Evolutionary conservation across 176 grass and related monocot species (phyloP), one percentile per base, ranked within the genome.

Genomic region (Neostapfia colusana): DNA sequence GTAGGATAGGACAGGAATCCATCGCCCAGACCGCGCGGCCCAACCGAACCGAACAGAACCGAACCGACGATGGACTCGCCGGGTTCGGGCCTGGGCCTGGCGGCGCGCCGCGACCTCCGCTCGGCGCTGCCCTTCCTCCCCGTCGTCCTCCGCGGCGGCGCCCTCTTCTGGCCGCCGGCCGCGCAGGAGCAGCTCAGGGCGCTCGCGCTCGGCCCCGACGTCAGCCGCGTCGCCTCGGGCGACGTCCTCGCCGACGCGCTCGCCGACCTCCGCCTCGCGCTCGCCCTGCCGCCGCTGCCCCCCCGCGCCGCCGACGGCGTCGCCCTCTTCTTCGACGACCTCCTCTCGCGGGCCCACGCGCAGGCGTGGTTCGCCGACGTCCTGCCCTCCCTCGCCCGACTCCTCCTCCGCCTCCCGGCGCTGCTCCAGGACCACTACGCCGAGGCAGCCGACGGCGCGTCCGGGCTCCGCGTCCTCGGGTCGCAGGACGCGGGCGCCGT

Each of bases 301-400:
- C 9, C 57, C 7, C 41, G 44, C 46, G 67, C 91, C 16, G 59
- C 75, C 49, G 76, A 89, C 48, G 95, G 95, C 14, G 76, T 73
- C 73, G 70, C 84, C 11, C 79, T 92, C 82, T 98, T 98, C 72
- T 98, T 98, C 74, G 91, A 98, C 70, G 84, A 98, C 68, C 63
- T 88, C 51, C 69, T 93, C 65, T 85, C 91, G 9, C 67, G 81
- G 2, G 54, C 62, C 44, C 86, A 88, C 27, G 82, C 95, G 57
- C 84, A 86, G 85, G 72, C 88, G 3, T 98, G 95, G 95, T 98
- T 92, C 67, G 59, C 67, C 38, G 82, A 94, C 59, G 73, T 90
- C 2, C 18, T 92, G 23, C 95, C 95, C 13, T 63, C 70, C 61
- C 83, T 98, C 49, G 91, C 95, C 0, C 88, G 80, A 53, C 75